These are phyloP conservation scores for Ustilago hordei DNA, from an alignment of 1,284 basidiomycete genomes.

Conservation along the genomic window DNA sequence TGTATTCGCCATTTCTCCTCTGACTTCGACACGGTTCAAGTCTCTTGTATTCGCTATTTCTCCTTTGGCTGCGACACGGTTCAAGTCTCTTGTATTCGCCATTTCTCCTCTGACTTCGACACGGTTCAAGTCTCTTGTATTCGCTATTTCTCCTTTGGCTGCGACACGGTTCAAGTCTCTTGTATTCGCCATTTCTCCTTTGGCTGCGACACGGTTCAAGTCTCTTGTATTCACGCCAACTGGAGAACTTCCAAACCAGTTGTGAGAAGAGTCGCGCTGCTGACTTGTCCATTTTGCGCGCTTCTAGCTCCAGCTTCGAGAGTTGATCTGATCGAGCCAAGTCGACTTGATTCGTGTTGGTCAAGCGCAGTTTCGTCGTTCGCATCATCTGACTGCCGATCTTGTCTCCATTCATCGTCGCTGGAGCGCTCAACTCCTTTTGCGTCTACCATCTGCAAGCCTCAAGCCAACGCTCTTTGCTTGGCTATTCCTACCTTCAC, in stretches of 20 bases:
- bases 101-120: background rate
- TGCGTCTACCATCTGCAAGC: background rate
- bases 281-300: background rate
- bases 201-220: background rate
- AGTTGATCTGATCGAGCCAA: slow-evolving; percentile 21
- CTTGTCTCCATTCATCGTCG: background rate
- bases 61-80: background rate
- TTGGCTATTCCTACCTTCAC: background rate
- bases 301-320: background rate
- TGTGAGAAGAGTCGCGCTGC: slow-evolving; percentile 1
- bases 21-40: too few relatives aligned
- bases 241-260: background rate
- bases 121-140: background rate
- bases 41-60: background rate
- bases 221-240: background rate
- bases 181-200: background rate
- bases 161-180: background rate
- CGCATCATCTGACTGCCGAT: background rate
- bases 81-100: background rate
- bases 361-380: background rate
- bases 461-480: background rate
- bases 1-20: background rate
- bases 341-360: background rate
- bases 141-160: background rate
- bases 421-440: background rate